Evolutionary conservation across 192 early-diverging fungal species (phyloP).

Genomic region (Podila minutissima): DNA sequence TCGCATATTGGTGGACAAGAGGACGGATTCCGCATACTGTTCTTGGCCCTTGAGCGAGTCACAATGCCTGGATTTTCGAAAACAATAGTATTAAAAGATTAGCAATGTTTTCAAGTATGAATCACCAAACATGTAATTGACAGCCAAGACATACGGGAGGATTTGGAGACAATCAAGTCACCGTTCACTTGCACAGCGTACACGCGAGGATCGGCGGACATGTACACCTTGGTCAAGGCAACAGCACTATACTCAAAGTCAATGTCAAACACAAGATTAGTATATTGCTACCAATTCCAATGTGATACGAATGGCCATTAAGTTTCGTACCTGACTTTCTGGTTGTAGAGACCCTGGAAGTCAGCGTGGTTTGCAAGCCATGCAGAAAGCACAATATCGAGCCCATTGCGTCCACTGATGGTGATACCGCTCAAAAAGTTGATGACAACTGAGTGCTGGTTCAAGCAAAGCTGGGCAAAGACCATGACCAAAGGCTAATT

Average conservation of each 20-base stretch:
- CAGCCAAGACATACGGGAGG: conserved; percentile 31
- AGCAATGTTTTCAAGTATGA: conserved; percentile 1
- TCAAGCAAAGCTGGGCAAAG: conserved; percentile 85
- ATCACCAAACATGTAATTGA: conserved; percentile 3
- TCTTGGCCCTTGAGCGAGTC: conserved; percentile 62
- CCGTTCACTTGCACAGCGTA: conserved; percentile 78
- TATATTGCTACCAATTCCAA: too few species aligned
- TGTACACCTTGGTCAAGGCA: conserved; percentile 80
- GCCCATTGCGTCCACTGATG: conserved; percentile 72
- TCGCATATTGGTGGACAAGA: too few species aligned
- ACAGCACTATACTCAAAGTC: conserved; percentile 61
- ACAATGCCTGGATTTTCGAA: conserved; percentile 57
- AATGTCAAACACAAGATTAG: background rate
- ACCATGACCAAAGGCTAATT: conserved; percentile 81
- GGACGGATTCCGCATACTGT: conserved; percentile 31
- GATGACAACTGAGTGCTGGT: conserved; percentile 74
- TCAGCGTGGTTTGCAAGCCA: conserved; percentile 90
- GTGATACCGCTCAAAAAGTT: conserved; percentile 72
- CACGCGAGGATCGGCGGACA: conserved; percentile 73
- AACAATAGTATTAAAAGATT: background rate
- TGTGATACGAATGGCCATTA: background rate
- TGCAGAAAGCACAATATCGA: conserved; percentile 76
- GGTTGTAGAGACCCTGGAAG: conserved; percentile 84
- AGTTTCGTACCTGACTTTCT: conserved; percentile 77
- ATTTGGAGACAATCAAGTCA: conserved; percentile 71